Percentiles rank a stretch among this genome's conserved stretches.
Conservation (phyloP, 345 rosid species). For the Heritiera littoralis region DNA sequence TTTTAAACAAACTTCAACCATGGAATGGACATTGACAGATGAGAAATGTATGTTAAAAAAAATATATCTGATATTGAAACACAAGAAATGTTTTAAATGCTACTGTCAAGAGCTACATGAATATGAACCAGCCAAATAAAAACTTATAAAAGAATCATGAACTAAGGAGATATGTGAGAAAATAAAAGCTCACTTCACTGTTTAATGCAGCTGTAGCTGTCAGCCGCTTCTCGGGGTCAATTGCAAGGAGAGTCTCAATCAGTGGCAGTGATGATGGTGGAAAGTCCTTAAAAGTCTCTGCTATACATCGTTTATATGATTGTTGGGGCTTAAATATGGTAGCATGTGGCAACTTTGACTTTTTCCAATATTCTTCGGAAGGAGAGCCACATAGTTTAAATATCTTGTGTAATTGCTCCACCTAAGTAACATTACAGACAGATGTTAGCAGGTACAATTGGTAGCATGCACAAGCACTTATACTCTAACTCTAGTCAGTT, state of each 20-base stretch:
- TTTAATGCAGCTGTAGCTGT: conserved; percentile 67
- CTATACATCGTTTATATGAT: conserved; percentile 66
- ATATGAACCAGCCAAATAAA: background rate
- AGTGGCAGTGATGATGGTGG: conserved; percentile 68
- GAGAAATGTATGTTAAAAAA: background rate
- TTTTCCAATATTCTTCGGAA: conserved; percentile 78
- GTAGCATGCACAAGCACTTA: background rate
- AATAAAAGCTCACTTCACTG: conserved; percentile 58
- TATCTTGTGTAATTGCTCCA: conserved; percentile 80
- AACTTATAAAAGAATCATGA: background rate
- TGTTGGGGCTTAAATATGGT: conserved; percentile 79
- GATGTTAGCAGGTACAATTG: conserved; percentile 13
- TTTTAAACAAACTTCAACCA: background rate
- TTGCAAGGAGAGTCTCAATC: conserved; percentile 69
- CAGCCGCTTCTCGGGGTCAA: conserved; percentile 69
- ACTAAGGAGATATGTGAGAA: background rate
- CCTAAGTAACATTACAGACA: conserved; percentile 37
- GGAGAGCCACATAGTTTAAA: conserved; percentile 81
- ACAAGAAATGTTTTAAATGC: background rate
- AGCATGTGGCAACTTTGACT: conserved; percentile 77
- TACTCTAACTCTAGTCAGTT: background rate
- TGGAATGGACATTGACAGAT: background rate
- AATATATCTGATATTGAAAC: background rate
- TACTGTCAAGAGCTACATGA: background rate
- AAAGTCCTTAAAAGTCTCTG: conserved; percentile 66